phyloP scores from a whole-genome alignment of 192 early-diverging fungal genomes.

The Phycomyces nitens region DNA sequence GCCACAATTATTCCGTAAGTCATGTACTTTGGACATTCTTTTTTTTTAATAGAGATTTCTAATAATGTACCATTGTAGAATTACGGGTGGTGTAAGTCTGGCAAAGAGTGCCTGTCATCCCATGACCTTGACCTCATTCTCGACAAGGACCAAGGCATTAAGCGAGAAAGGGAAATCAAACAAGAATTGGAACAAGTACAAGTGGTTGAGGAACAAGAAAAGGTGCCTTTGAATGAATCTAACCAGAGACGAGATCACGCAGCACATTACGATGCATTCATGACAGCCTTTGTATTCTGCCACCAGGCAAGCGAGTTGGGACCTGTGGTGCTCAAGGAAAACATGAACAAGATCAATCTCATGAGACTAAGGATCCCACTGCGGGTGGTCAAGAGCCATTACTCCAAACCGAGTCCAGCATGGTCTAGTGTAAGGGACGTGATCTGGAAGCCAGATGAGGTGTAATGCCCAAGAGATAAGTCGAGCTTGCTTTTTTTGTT shows the following conservation, averaged over 20 bases:
- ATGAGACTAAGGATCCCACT: constrained; percentile 78
- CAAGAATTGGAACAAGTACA: background rate
- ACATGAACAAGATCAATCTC: constrained; percentile 82
- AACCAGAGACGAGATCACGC: constrained; percentile 65
- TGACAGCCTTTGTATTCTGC: constrained; percentile 91
- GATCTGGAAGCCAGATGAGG: too few species aligned
- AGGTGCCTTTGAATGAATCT: background rate
- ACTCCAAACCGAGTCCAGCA: background rate
- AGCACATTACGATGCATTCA: constrained; percentile 93
- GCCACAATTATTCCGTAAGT: constrained; percentile 83
- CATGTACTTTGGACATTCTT: background rate
- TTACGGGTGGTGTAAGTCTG: constrained; percentile 75
- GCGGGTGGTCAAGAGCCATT: background rate
- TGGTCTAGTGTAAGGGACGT: background rate
- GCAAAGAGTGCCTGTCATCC: constrained; percentile 62
- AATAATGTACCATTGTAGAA: too few species aligned
- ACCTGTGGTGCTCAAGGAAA: constrained; percentile 34
- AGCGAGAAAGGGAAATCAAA: constrained; percentile 17
- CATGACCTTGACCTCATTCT: constrained; percentile 91
- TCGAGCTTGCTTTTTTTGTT: background rate
- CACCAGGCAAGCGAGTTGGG: constrained; percentile 35
- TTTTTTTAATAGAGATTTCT: constrained; percentile 3
- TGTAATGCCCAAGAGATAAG: background rate
- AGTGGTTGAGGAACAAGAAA: constrained; percentile 10
- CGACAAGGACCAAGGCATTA: constrained; percentile 52